Percentiles rank a stretch among this genome's conserved stretches.
Evolutionary conservation across 805 yeast species (phyloP).

Genomic region (Clavispora carvajalis): DNA sequence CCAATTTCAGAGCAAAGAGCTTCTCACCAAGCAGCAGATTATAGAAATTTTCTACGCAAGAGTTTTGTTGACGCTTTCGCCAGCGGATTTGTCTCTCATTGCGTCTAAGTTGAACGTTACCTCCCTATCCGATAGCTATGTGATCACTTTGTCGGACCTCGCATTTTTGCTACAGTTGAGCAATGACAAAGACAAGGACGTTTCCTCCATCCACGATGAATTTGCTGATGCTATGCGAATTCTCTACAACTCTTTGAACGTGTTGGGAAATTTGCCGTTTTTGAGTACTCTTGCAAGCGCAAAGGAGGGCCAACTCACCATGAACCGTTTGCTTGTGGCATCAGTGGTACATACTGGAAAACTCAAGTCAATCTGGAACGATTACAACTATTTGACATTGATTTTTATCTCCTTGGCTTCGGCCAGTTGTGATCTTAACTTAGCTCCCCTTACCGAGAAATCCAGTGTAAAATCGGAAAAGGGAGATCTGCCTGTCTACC

Average conservation of each 20-base stretch:
- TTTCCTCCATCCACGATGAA: not conserved
- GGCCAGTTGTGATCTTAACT: not conserved
- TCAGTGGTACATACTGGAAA: conserved; percentile 39
- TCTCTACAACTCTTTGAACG: conserved; percentile 36
- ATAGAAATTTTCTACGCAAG: conserved; percentile 16
- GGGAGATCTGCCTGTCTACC: conserved; percentile 13
- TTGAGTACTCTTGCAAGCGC: conserved; percentile 26
- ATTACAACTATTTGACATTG: conserved; percentile 39
- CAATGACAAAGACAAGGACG: conserved; percentile 2
- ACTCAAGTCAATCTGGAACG: conserved; percentile 28
- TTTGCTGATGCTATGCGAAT: conserved; percentile 11
- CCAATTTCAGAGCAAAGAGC: conserved; percentile 6
- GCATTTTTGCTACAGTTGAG: conserved; percentile 18
- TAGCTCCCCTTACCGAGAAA: not conserved
- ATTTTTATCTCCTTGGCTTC: conserved; percentile 42
- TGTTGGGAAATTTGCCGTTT: conserved; percentile 48
- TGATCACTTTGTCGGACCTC: conserved; percentile 18
- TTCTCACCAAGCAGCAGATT: conserved; percentile 18
- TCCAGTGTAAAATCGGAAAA: conserved; percentile 3
- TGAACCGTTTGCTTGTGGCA: conserved; percentile 25
- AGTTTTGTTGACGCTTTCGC: conserved; percentile 13
- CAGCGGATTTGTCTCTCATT: conserved; percentile 18
- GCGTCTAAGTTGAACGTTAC: conserved; percentile 14
- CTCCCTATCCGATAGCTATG: conserved; percentile 9
- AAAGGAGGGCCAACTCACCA: conserved; percentile 35